Conservation (phyloP, 2,329 filamentous ascomycete species). For the Fusarium decemcellulare region DNA sequence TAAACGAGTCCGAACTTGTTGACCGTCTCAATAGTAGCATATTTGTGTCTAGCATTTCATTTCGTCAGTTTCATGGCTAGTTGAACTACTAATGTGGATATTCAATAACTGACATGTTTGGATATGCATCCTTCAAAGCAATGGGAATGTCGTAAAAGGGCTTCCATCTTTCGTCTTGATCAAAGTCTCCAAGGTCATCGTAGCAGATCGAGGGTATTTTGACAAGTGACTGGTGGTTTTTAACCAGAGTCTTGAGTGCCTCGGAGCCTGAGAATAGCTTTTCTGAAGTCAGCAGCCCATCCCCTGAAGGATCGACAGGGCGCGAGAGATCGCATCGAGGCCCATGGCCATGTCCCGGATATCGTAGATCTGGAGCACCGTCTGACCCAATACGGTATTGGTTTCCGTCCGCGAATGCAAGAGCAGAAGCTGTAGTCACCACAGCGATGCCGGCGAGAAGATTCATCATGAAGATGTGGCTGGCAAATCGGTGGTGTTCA, state of each 20-base stretch:
- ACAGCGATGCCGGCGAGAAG: too few relatives aligned
- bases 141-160: constrained; percentile 63
- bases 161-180: constrained; percentile 66
- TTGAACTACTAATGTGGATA: fast-evolving
- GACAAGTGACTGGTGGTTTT: constrained; percentile 66
- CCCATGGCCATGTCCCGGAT: too few relatives aligned
- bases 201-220: constrained; percentile 66
- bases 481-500: too few relatives aligned
- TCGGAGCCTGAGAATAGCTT: constrained; percentile 48
- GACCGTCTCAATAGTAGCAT: constrained; percentile 63
- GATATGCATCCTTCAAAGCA: constrained; percentile 63
- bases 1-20: constrained; percentile 74
- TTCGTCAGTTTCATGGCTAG: neutral
- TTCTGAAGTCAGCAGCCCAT: constrained; percentile 45
- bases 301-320: constrained; percentile 44
- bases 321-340: constrained; percentile 48
- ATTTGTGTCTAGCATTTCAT: constrained; percentile 51
- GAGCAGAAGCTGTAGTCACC: too few relatives aligned
- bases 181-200: constrained; percentile 66
- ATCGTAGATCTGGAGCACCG: too few relatives aligned
- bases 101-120: constrained; percentile 54
- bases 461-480: too few relatives aligned
- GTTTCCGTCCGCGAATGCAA: too few relatives aligned
- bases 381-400: too few relatives aligned
- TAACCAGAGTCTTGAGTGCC: constrained; percentile 54